A percentile compares a stretch with the other conserved stretches of the same genome.
phyloP scores from a whole-genome alignment of 805 yeast genomes.

The Kuraishia piskuri region DNA sequence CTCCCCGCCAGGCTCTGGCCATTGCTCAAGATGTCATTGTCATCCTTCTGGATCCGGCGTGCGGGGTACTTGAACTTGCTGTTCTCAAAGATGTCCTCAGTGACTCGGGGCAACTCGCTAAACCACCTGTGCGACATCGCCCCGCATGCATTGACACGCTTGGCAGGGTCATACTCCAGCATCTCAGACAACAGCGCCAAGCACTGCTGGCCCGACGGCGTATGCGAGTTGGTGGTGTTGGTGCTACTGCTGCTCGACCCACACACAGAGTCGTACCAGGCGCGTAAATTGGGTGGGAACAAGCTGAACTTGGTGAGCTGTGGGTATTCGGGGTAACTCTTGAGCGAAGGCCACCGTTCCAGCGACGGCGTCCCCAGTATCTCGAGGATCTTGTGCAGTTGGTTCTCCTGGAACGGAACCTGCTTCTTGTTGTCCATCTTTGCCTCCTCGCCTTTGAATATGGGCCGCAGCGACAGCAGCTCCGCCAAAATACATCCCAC shows the following conservation, averaged over 20 bases:
- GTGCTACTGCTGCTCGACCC: conserved; percentile 23
- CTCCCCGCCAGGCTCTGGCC: not conserved
- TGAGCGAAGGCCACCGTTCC: conserved; percentile 72
- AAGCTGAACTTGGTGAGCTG: conserved; percentile 49
- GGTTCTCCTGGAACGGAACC: conserved; percentile 92
- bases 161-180: conserved; percentile 76
- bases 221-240: conserved; percentile 36
- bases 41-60: conserved; percentile 81
- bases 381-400: conserved; percentile 82
- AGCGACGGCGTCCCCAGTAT: conserved; percentile 84
- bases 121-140: conserved; percentile 78
- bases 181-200: conserved; percentile 54
- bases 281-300: conserved; percentile 61
- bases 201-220: conserved; percentile 25
- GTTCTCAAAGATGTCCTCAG: conserved; percentile 74
- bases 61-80: conserved; percentile 70
- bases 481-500: conserved; percentile 94
- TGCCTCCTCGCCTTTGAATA: conserved; percentile 96
- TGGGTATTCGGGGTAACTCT: conserved; percentile 77
- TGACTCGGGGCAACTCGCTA: conserved; percentile 56
- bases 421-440: conserved; percentile 89
- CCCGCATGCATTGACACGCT: conserved; percentile 67
- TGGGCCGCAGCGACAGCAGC: conserved; percentile 77
- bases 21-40: conserved; percentile 54
- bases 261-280: conserved; percentile 84